Evolutionary conservation across 2,329 filamentous ascomycete species (phyloP), one percentile per base, ranked within the genome.

Genomic region (Botrytis porri): DNA sequence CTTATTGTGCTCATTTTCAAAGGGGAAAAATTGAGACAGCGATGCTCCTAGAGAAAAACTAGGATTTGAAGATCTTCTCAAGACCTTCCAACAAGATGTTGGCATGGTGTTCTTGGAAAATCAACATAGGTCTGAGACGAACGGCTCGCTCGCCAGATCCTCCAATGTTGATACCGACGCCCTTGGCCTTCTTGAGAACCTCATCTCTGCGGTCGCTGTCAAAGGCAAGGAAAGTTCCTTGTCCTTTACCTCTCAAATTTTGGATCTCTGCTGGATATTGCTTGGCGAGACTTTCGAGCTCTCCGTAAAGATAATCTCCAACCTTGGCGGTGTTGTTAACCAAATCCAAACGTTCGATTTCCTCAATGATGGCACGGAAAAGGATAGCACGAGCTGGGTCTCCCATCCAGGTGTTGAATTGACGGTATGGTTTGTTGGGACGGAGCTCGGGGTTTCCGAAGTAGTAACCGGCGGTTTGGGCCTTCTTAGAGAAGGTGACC

Each of bases 351-450:
- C 89, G 85, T 77, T 91, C 85, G 74, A 95, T 91, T 82, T 95
- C 93, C 74, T 92, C 83, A 80, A 94, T 89, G 81, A 95, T 93
- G 77, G 90, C 90, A 76, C 90, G 89, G 89, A 93, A 93, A 77
- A 95, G 87, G 77, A 95, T 84, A 25, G 91, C 92, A 74, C 92
- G 90, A 54, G 91, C 90, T 72, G 93, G 92, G 83, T 95, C 93
- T 78, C 93, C 92, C 86, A 95, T 94, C 92, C 92, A 95, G 75
- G 92, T 94, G 85, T 95, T 95, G 85, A 95, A 95, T 83, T 95
- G 93, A 75, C 93, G 88, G 84, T 94, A 95, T 43, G 93, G 90
- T 85, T 93, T 93, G 83, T 94, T 94, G 37, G 93, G 93, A 69
- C 91, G 85, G 69, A 95, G 85, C 62, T 88, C 88, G n/a, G 88